Percentiles rank a stretch among this genome's conserved stretches.
phyloP scores from a whole-genome alignment of 2,329 filamentous ascomycete species.

The Aspergillus sp. region DNA sequence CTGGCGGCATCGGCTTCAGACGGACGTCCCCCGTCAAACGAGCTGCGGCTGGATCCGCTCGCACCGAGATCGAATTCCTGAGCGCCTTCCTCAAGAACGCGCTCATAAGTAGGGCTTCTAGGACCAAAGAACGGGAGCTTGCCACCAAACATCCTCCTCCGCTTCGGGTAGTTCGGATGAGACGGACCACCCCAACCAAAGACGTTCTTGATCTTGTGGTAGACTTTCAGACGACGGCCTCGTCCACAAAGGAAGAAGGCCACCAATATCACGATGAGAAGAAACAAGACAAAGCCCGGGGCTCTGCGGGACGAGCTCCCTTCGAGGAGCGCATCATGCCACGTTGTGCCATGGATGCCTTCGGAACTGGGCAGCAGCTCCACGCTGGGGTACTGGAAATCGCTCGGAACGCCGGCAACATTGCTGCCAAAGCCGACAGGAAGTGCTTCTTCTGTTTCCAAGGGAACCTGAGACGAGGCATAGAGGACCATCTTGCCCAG shows the following conservation, averaged over 20 bases:
- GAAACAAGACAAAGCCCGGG: conserved; percentile 74
- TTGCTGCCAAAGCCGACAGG: conserved; percentile 96
- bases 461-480: conserved; percentile 81
- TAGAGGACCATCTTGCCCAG: conserved; percentile 95
- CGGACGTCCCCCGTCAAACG: conserved; percentile 63
- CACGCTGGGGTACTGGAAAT: conserved; percentile 75
- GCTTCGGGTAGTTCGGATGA: conserved; percentile 35
- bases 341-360: conserved; percentile 50
- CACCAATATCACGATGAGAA: conserved; percentile 69
- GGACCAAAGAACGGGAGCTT: conserved; percentile 45
- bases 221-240: conserved; percentile 67
- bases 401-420: conserved; percentile 62
- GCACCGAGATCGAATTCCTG: conserved; percentile 77
- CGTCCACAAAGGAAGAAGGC: conserved; percentile 76
- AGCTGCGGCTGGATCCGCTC: conserved; percentile 53
- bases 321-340: conserved; percentile 65
- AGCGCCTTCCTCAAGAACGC: conserved; percentile 77
- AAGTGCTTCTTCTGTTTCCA: conserved; percentile 59
- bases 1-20: conserved; percentile 59
- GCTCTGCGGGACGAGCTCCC: conserved; percentile 67
- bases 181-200: conserved; percentile 35
- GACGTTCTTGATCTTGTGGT: conserved; percentile 53
- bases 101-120: conserved; percentile 66
- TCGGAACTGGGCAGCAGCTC: conserved; percentile 37
- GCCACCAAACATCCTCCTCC: conserved; percentile 65